Conservation (phyloP, 192 early-diverging fungal genomes). For the Umbelopsis ramanniana region DNA sequence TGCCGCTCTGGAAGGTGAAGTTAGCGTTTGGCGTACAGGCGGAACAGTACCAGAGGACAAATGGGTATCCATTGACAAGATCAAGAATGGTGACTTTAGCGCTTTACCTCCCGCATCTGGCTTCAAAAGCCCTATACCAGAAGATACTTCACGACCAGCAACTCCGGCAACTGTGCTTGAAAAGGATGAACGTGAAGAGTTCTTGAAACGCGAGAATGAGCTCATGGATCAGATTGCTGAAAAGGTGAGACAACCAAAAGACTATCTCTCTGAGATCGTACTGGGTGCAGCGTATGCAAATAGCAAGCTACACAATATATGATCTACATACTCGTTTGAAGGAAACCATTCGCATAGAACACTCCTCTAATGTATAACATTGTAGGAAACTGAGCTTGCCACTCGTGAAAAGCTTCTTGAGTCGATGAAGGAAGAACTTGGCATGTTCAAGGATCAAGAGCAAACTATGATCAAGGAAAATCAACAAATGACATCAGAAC, state of each 20-base stretch:
- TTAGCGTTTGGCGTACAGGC: constrained; percentile 88
- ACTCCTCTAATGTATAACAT: background rate
- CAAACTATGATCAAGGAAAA: constrained; percentile 63
- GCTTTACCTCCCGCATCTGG: constrained; percentile 46
- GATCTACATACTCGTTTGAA: too few relatives aligned
- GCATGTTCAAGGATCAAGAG: constrained; percentile 68
- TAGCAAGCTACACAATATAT: too few relatives aligned
- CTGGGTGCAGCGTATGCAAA: too few relatives aligned
- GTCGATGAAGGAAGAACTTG: constrained; percentile 76
- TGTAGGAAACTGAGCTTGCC: constrained; percentile 74
- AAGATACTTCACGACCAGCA: constrained; percentile 59
- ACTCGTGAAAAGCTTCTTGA: constrained; percentile 59
- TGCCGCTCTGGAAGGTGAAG: constrained; percentile 84
- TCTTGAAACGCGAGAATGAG: constrained; percentile 94
- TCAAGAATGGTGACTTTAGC: constrained; percentile 45
- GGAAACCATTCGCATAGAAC: background rate
- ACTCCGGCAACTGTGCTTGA: constrained; percentile 81
- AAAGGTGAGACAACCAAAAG: constrained; percentile 45
- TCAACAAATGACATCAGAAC: constrained; percentile 68
- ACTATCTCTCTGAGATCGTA: background rate
- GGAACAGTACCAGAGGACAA: constrained; percentile 64
- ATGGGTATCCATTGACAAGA: constrained; percentile 68
- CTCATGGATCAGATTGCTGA: constrained; percentile 91
- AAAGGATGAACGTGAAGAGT: constrained; percentile 94
- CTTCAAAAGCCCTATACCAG: constrained; percentile 48